Conservation (phyloP, 1,284 basidiomycete species). For the Phellopilus nigrolimitatus region DNA sequence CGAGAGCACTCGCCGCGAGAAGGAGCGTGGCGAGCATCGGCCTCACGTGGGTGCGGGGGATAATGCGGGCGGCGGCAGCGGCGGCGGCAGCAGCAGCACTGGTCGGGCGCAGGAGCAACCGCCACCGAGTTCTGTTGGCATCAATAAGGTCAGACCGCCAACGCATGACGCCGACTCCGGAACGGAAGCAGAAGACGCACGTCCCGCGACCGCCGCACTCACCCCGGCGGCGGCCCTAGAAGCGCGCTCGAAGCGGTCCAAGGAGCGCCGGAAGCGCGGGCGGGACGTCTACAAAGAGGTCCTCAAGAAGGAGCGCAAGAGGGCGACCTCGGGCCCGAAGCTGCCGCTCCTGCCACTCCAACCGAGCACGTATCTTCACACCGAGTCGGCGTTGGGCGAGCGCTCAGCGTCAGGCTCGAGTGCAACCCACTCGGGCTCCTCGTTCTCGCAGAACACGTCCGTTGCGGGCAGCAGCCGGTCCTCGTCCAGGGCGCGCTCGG, state of each 20-base stretch:
- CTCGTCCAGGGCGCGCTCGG: conserved; percentile 1
- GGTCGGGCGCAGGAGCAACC: too few relatives aligned
- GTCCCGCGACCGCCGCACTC: background rate
- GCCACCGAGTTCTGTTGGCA: background rate
- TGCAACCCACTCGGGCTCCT: conserved; percentile 7
- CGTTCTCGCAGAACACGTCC: too few relatives aligned
- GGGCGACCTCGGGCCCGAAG: background rate
- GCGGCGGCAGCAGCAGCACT: background rate
- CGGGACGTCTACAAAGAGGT: conserved; percentile 19
- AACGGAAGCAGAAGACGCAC: background rate
- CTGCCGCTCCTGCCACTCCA: background rate
- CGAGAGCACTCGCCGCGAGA: conserved; percentile 10
- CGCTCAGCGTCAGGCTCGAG: conserved; percentile 2
- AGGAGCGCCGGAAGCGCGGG: conserved; percentile 19
- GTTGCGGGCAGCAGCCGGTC: conserved; percentile 7
- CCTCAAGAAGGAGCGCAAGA: conserved; percentile 17
- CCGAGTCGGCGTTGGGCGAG: background rate
- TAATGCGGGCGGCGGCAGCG: background rate
- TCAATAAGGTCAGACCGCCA: background rate
- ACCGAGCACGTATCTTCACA: background rate
- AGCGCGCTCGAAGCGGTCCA: conserved; percentile 8
- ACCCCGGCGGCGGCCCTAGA: background rate
- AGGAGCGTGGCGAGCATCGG: conserved; percentile 2
- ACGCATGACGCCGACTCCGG: background rate
- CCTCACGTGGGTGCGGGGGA: background rate